phyloP scores from a whole-genome alignment of 768 basidiomycete species.

The Rhizopogon vulgaris region DNA sequence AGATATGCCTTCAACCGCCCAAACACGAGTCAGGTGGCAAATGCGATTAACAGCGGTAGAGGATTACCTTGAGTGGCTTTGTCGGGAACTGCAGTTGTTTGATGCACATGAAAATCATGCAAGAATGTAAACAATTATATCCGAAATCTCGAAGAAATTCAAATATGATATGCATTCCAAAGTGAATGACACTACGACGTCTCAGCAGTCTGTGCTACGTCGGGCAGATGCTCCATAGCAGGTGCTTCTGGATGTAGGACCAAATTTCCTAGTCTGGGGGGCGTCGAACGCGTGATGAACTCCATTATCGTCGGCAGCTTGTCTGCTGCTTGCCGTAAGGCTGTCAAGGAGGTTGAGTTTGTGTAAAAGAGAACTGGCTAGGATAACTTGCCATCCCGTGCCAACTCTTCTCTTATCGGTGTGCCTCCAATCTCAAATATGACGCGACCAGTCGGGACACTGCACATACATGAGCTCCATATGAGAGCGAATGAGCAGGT shows the following conservation, averaged over 20 bases:
- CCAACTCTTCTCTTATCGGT: conserved; percentile 87
- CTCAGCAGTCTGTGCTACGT: conserved; percentile 3
- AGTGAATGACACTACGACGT: conserved; percentile 5
- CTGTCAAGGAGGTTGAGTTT: conserved; percentile 32
- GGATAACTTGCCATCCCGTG: conserved; percentile 68
- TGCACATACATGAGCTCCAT: conserved; percentile 22
- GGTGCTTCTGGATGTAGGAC: conserved; percentile 37
- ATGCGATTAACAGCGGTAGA: conserved; percentile 65
- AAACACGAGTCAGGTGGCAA: conserved; percentile 71
- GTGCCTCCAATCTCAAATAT: conserved; percentile 91
- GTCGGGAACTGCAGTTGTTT: no score
- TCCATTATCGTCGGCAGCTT: conserved; percentile 88
- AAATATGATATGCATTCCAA: not conserved
- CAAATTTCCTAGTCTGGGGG: conserved; percentile 69
- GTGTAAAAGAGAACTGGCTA: not conserved
- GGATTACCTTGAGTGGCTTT: conserved; percentile 45
- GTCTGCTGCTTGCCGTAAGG: conserved; percentile 78
- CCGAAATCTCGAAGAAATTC: not conserved
- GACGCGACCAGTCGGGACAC: conserved; percentile 83
- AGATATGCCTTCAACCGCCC: conserved; percentile 77
- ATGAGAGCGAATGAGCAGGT: not conserved
- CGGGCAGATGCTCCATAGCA: not conserved
- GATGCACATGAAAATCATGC: no score
- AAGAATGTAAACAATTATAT: not conserved
- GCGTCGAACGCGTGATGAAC: conserved; percentile 65